These are phyloP conservation scores for Teunomyces pallodes DNA, from an alignment of 805 yeast genomes.

Conservation along the genomic window DNA sequence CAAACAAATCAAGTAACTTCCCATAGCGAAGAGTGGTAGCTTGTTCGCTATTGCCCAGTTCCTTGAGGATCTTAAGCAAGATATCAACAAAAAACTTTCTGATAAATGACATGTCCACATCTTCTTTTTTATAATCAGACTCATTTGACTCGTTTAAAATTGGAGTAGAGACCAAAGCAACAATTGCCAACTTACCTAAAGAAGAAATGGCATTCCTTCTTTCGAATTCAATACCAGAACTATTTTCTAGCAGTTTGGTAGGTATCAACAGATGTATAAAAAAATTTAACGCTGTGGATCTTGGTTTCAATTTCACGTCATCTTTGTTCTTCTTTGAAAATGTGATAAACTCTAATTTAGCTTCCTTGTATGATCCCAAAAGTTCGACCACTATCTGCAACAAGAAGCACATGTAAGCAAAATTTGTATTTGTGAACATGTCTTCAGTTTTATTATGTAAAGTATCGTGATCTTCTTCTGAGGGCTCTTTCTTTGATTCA, in stretches of 20 bases:
- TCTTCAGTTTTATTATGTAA: slow-evolving; percentile 7
- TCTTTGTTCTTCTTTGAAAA: slow-evolving; percentile 57
- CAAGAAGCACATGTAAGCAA: slow-evolving; percentile 66
- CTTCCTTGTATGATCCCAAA: slow-evolving; percentile 71
- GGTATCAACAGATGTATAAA: slow-evolving; percentile 73
- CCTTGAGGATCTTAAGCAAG: slow-evolving; percentile 59
- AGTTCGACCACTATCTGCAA: slow-evolving; percentile 68
- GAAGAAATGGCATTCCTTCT: slow-evolving; percentile 57
- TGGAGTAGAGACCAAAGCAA: slow-evolving; percentile 60
- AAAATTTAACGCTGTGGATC: slow-evolving; percentile 74
- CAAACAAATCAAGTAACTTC: slow-evolving; percentile 52
- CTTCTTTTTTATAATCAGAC: slow-evolving; percentile 50
- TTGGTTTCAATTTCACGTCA: slow-evolving; percentile 53
- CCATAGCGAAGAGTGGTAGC: slow-evolving; percentile 48
- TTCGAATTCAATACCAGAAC: slow-evolving; percentile 39
- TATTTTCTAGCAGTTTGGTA: slow-evolving; percentile 38
- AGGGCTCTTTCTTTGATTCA: slow-evolving; percentile 2
- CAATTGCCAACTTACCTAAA: slow-evolving; percentile 58
- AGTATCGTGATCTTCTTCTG: slow-evolving; percentile 14
- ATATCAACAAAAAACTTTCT: slow-evolving; percentile 73
- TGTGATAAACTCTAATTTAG: slow-evolving; percentile 78
- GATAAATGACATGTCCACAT: slow-evolving; percentile 68
- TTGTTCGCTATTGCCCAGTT: slow-evolving; percentile 30
- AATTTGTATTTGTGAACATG: slow-evolving; percentile 28
- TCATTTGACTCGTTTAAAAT: slow-evolving; percentile 47